Evolutionary conservation across 2,329 filamentous ascomycete genomes (phyloP).

Genomic region (Hypoxylon rubiginosum): DNA sequence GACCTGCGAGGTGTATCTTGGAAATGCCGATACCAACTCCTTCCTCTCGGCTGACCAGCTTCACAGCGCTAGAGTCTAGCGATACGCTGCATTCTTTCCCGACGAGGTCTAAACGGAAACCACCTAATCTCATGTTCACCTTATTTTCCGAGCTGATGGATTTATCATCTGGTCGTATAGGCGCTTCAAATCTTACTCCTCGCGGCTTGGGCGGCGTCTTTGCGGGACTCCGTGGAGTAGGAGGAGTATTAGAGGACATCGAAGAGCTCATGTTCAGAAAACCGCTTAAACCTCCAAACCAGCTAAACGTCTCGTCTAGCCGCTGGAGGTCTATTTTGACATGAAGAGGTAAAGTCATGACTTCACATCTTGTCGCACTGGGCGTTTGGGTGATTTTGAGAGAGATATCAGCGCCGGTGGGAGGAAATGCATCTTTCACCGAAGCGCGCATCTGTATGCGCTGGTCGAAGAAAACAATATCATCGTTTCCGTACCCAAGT

Average conservation of each 20-base stretch:
- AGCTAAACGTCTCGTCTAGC: slow-evolving; percentile 87
- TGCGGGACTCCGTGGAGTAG: slow-evolving; percentile 54
- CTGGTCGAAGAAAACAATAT: slow-evolving; percentile 74
- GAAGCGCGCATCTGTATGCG: slow-evolving; percentile 70
- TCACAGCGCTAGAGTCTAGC: slow-evolving; percentile 84
- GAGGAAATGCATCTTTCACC: slow-evolving; percentile 69
- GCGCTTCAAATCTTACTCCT: slow-evolving; percentile 71
- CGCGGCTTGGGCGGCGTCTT: slow-evolving; percentile 60
- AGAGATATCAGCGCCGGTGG: slow-evolving; percentile 69
- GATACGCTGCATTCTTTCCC: slow-evolving; percentile 82
- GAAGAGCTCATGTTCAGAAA: slow-evolving; percentile 90
- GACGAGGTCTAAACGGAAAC: slow-evolving; percentile 79
- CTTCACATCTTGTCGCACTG: slow-evolving; percentile 66
- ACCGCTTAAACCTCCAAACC: slow-evolving; percentile 92
- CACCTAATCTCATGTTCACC: slow-evolving; percentile 81
- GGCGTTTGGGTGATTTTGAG: slow-evolving; percentile 64
- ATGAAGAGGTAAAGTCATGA: slow-evolving; percentile 82
- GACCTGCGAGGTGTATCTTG: slow-evolving; percentile 80
- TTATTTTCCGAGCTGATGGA: slow-evolving; percentile 70
- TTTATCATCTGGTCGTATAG: slow-evolving; percentile 63
- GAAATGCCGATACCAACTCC: slow-evolving; percentile 80
- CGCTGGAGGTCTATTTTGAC: slow-evolving; percentile 82
- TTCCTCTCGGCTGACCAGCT: slow-evolving; percentile 80
- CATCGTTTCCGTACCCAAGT: slow-evolving; percentile 73
- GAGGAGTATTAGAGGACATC: slow-evolving; percentile 79